Evolutionary conservation across 495 filamentous ascomycete genomes (phyloP).

Genomic region (Daldinia concentrica): DNA sequence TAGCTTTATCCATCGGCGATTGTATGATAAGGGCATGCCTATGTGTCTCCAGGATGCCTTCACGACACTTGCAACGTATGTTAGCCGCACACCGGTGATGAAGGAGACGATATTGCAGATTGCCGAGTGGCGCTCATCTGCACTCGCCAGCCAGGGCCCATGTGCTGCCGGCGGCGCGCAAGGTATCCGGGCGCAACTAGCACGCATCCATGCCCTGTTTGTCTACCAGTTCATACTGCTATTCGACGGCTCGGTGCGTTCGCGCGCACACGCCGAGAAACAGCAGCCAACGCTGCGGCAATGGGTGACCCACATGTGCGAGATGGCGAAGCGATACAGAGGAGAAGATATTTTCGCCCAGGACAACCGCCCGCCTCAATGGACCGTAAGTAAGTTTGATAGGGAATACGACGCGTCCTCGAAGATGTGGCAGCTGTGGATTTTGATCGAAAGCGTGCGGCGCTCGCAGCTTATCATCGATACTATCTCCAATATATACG

Average conservation of each 20-base stretch:
- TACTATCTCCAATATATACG: constrained; percentile 34
- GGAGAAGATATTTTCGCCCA: not conserved
- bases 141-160: not conserved
- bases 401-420: constrained; percentile 3
- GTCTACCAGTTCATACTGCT: constrained; percentile 12
- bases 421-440: constrained; percentile 13
- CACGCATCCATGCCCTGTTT: constrained; percentile 8
- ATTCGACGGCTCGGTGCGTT: constrained; percentile 13
- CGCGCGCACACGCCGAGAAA: constrained; percentile 9
- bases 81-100: not conserved
- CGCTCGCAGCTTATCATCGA: constrained; percentile 10
- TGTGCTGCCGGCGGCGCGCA: not conserved
- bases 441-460: constrained; percentile 16
- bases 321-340: not conserved
- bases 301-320: constrained; percentile 1
- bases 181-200: not conserved
- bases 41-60: not conserved
- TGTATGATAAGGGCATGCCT: not conserved
- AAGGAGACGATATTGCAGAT: not conserved
- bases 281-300: constrained; percentile 8
- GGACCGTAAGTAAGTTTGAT: constrained; percentile 2
- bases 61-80: not conserved
- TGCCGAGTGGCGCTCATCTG: not conserved
- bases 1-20: not conserved
- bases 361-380: not conserved